These are phyloP conservation scores for Tolypocladium paradoxum DNA, from an alignment of 2,329 filamentous ascomycete genomes.

Conservation along the genomic window DNA sequence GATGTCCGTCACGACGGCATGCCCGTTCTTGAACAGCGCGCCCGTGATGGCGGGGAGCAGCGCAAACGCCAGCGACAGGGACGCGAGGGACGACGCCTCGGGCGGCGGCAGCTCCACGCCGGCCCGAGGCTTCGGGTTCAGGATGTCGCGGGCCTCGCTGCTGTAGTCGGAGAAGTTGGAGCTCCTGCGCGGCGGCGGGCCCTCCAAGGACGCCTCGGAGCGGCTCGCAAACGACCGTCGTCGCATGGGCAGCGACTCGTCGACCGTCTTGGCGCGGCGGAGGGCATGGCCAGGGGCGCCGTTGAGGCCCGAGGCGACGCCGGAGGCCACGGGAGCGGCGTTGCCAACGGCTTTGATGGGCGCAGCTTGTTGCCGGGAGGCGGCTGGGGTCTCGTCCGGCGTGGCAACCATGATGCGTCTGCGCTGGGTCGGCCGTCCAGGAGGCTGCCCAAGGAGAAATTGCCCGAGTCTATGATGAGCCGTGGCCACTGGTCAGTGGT, in stretches of 20 bases:
- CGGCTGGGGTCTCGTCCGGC: not conserved
- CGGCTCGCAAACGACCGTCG: slow-evolving; percentile 7
- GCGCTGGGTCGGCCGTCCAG: not conserved
- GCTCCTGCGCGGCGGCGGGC: slow-evolving; percentile 48
- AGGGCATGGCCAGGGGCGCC: slow-evolving; percentile 23
- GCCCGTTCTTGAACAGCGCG: slow-evolving; percentile 74
- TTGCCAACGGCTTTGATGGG: not conserved
- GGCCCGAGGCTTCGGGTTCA: slow-evolving; percentile 37
- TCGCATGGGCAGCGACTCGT: slow-evolving; percentile 17
- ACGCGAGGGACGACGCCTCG: slow-evolving; percentile 63
- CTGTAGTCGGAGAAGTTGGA: slow-evolving; percentile 72
- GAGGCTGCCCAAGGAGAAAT: not conserved
- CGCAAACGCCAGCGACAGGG: slow-evolving; percentile 71
- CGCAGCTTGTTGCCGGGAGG: not conserved
- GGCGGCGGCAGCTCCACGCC: slow-evolving; percentile 26
- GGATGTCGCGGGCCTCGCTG: slow-evolving; percentile 57
- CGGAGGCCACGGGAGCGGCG: not conserved
- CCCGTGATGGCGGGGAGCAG: slow-evolving; percentile 80
- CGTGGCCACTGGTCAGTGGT: not conserved
- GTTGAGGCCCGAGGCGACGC: slow-evolving; percentile 2
- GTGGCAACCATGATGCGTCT: not conserved
- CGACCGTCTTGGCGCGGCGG: slow-evolving; percentile 30
- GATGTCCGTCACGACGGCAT: slow-evolving; percentile 72
- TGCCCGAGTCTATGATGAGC: not conserved
- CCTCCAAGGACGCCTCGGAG: slow-evolving; percentile 17